Evolutionary conservation across 2,329 filamentous ascomycete species (phyloP).

Genomic region (Rhinocladiella mackenziei): DNA sequence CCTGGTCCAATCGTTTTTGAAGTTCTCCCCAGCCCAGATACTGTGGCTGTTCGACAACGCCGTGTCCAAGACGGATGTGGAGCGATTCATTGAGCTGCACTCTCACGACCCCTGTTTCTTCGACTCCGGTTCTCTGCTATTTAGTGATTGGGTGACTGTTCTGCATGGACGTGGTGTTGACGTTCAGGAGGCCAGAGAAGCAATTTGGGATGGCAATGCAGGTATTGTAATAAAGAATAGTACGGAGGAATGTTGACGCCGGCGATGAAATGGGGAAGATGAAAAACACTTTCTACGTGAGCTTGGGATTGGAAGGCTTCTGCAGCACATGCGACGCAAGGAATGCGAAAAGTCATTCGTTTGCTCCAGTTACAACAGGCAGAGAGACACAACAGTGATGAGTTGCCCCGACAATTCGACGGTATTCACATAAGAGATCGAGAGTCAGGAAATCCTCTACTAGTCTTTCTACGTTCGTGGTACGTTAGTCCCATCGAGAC

Average conservation of each 20-base stretch:
- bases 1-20: constrained; percentile 61
- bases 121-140: constrained; percentile 61
- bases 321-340: too few relatives aligned
- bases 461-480: too few relatives aligned
- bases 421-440: too few relatives aligned
- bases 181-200: constrained; percentile 37
- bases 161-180: constrained; percentile 53
- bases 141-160: constrained; percentile 56
- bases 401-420: too few relatives aligned
- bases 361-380: too few relatives aligned
- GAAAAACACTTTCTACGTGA: too few relatives aligned
- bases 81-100: constrained; percentile 45
- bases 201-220: constrained; percentile 18
- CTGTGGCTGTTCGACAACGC: constrained; percentile 56
- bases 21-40: constrained; percentile 58
- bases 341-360: too few relatives aligned
- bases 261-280: too few relatives aligned
- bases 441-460: too few relatives aligned
- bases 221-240: constrained; percentile 23
- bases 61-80: constrained; percentile 55
- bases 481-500: too few relatives aligned
- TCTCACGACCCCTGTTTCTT: constrained; percentile 57
- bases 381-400: too few relatives aligned
- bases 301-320: too few relatives aligned
- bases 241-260: background rate